These are phyloP conservation scores for Comarum palustre DNA, from an alignment of 306 rosid genomes.

Conservation along the genomic window DNA sequence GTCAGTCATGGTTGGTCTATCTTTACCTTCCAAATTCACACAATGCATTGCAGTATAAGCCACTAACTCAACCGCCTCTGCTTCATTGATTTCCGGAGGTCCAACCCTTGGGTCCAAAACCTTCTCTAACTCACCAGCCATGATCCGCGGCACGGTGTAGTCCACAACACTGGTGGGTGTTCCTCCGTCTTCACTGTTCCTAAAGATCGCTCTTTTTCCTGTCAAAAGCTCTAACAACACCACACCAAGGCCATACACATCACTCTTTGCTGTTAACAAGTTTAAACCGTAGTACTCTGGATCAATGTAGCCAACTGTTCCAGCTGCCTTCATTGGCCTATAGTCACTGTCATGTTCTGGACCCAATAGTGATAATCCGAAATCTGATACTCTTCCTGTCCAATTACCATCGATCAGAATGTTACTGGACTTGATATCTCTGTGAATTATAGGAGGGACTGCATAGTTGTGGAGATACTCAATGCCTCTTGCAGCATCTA, in stretches of 20 bases:
- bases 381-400: slow-evolving; percentile 85
- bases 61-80: slow-evolving; percentile 79
- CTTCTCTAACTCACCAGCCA: slow-evolving; percentile 63
- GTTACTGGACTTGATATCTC: slow-evolving; percentile 88
- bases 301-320: slow-evolving; percentile 90
- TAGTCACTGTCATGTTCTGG: slow-evolving; percentile 50
- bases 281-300: slow-evolving; percentile 92
- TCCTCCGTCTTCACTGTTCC: slow-evolving; percentile 51
- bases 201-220: slow-evolving; percentile 85
- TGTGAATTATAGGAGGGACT: slow-evolving; percentile 87
- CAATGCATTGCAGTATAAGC: slow-evolving; percentile 75
- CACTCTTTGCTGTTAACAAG: slow-evolving; percentile 80
- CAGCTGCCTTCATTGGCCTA: slow-evolving; percentile 65
- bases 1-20: slow-evolving; percentile 84
- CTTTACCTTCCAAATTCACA: slow-evolving; percentile 90
- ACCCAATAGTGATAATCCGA: slow-evolving; percentile 77
- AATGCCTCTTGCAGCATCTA: slow-evolving; percentile 88
- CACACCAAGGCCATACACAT: slow-evolving; percentile 87
- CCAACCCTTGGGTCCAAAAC: slow-evolving; percentile 72
- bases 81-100: slow-evolving; percentile 51
- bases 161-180: slow-evolving; percentile 65
- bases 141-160: slow-evolving; percentile 68
- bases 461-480: slow-evolving; percentile 91
- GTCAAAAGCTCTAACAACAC: slow-evolving; percentile 83
- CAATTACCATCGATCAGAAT: slow-evolving; percentile 68